Percentiles rank a stretch among this genome's conserved stretches.
These are phyloP conservation scores for Bipolaris zeicola DNA, from an alignment of 2,329 filamentous ascomycete genomes.

Conservation along the genomic window DNA sequence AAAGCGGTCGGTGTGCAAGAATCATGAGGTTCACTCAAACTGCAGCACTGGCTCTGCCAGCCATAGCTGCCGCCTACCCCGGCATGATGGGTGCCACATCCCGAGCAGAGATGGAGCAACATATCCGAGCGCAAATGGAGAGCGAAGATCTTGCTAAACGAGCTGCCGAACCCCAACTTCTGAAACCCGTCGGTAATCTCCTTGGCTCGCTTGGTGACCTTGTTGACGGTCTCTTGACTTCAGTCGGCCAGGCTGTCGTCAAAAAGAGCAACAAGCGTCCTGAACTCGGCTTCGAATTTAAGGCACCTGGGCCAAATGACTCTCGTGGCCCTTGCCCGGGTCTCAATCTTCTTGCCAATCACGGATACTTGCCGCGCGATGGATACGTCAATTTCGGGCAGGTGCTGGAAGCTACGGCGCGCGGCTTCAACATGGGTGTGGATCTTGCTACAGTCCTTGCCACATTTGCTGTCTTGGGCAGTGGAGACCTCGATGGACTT, in stretches of 20 bases:
- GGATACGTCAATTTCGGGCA: conserved; percentile 38
- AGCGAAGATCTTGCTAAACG: conserved; percentile 13
- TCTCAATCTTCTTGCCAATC: conserved; percentile 60
- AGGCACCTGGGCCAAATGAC: conserved; percentile 24
- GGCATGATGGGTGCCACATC: conserved; percentile 23
- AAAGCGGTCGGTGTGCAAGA: neutral
- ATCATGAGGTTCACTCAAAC: conserved; percentile 22
- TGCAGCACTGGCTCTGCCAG: conserved; percentile 19
- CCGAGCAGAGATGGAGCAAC: conserved; percentile 19
- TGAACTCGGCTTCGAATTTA: conserved; percentile 25
- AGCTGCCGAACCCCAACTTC: conserved; percentile 14
- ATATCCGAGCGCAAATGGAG: conserved; percentile 16
- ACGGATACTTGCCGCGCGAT: conserved; percentile 56
- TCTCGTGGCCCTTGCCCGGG: conserved; percentile 55
- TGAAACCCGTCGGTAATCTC: conserved; percentile 12
- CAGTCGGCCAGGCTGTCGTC: conserved; percentile 23
- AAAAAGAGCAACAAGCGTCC: conserved; percentile 26
- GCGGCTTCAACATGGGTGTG: conserved; percentile 32
- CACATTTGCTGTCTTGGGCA: conserved; percentile 25
- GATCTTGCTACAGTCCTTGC: conserved; percentile 42
- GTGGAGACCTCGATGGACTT: conserved; percentile 28
- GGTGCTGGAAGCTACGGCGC: conserved; percentile 21
- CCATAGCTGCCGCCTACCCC: conserved; percentile 21
- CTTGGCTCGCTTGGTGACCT: conserved; percentile 15
- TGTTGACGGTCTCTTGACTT: conserved; percentile 24